A percentile compares a stretch with the other conserved stretches of the same genome.
Conservation (phyloP, 2,329 filamentous ascomycete genomes). For the Fusarium sp. region DNA sequence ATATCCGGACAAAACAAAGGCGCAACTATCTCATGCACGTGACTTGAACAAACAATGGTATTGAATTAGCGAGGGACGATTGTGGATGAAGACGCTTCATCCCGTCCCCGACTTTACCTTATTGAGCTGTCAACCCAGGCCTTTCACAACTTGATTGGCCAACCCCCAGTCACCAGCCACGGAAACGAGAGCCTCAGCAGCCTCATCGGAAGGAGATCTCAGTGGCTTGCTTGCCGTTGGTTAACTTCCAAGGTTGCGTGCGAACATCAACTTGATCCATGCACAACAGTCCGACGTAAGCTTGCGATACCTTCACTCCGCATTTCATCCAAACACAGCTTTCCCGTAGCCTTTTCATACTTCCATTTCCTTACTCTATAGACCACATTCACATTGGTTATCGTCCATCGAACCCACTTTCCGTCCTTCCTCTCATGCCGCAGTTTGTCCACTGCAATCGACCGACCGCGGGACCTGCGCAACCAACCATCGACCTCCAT, state of each 20-base stretch:
- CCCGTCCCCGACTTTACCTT: constrained; percentile 25
- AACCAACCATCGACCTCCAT: constrained; percentile 44
- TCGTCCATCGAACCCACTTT: neutral
- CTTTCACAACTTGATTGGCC: constrained; percentile 24
- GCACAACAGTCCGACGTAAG: constrained; percentile 27
- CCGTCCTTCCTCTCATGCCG: constrained; percentile 39
- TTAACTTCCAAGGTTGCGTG: constrained; percentile 19
- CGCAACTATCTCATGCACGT: constrained; percentile 18
- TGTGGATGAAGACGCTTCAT: constrained; percentile 35
- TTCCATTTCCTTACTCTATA: neutral
- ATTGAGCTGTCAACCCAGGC: neutral
- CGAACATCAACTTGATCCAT: constrained; percentile 33
- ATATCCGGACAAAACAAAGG: neutral
- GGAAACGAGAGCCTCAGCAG: constrained; percentile 44
- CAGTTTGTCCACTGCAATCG: constrained; percentile 45
- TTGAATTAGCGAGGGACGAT: neutral
- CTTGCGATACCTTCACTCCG: constrained; percentile 33
- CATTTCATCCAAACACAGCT: neutral
- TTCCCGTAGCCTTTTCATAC: neutral
- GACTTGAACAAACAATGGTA: constrained; percentile 10
- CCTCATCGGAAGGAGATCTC: constrained; percentile 40
- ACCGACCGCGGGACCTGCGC: constrained; percentile 43
- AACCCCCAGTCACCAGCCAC: constrained; percentile 41
- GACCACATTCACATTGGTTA: neutral
- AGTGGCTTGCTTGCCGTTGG: constrained; percentile 34